Conservation (phyloP, 768 basidiomycete genomes). For the Amylocystis lapponica region DNA sequence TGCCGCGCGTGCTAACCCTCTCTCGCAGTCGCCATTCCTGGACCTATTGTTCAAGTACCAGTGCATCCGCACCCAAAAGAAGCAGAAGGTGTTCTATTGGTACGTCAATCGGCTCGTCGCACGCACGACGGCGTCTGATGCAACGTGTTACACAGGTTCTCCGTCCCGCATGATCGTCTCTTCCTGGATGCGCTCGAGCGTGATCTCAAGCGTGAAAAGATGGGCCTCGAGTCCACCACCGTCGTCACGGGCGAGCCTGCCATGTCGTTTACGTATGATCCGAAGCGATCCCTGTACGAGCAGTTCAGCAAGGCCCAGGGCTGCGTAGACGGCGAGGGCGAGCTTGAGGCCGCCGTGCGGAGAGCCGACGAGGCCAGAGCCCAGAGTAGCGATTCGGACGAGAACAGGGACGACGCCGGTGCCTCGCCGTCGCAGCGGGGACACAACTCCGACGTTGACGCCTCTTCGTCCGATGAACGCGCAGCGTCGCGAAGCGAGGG, state of each 20-base stretch:
- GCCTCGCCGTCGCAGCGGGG: slow-evolving; percentile 9
- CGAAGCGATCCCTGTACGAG: slow-evolving; percentile 79
- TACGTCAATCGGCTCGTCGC: slow-evolving; percentile 18
- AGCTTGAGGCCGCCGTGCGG: slow-evolving; percentile 27
- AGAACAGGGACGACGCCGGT: no score
- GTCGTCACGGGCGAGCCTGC: slow-evolving; percentile 74
- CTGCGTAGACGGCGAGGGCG: slow-evolving; percentile 29
- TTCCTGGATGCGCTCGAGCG: slow-evolving; percentile 98
- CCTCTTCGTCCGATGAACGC: slow-evolving; percentile 18
- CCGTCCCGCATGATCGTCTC: slow-evolving; percentile 92
- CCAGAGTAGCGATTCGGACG: no score
- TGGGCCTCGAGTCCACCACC: slow-evolving; percentile 83
- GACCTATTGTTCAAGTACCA: slow-evolving; percentile 94
- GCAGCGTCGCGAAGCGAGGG: slow-evolving; percentile 12
- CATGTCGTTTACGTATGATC: slow-evolving; percentile 82
- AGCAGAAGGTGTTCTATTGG: slow-evolving; percentile 99
- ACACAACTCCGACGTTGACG: slow-evolving; percentile 16
- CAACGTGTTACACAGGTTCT: slow-evolving; percentile 65
- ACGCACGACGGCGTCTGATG: neutral
- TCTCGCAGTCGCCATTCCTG: slow-evolving; percentile 77
- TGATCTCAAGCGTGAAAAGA: slow-evolving; percentile 92
- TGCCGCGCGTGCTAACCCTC: neutral
- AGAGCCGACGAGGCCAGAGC: no score
- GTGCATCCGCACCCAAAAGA: slow-evolving; percentile 96
- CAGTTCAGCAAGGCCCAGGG: slow-evolving; percentile 59